Percentiles rank a stretch among this genome's conserved stretches.
These are phyloP conservation scores for Rostrohypoxylon terebratum DNA, from an alignment of 495 filamentous ascomycete species.

Conservation along the genomic window DNA sequence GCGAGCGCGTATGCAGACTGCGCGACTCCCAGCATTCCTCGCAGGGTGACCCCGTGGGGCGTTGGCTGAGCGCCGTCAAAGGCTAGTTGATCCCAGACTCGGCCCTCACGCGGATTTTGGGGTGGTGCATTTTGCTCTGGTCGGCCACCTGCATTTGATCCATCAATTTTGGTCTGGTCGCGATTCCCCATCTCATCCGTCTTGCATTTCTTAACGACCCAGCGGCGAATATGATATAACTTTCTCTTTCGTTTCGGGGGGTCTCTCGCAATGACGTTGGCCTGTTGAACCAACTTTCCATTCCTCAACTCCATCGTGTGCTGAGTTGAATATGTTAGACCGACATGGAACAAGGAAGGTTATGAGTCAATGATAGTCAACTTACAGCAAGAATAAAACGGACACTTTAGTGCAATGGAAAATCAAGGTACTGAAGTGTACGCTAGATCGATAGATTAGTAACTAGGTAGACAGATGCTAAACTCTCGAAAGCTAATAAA, in stretches of 20 bases:
- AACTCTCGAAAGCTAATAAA: too few species aligned
- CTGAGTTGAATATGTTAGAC: background rate
- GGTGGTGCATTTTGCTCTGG: background rate
- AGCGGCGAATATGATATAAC: background rate
- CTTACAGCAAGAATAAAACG: background rate
- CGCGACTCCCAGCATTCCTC: slow-evolving; percentile 18
- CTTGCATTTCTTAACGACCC: slow-evolving; percentile 15
- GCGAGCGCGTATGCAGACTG: slow-evolving; percentile 2
- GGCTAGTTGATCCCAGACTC: slow-evolving; percentile 4
- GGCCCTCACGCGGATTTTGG: background rate
- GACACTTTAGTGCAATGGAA: background rate
- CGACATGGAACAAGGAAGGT: background rate
- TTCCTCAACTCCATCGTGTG: background rate
- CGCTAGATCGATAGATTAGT: background rate
- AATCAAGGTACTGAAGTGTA: background rate
- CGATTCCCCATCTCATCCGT: background rate
- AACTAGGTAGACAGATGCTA: too few species aligned
- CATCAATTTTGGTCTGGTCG: background rate
- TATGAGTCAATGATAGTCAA: background rate
- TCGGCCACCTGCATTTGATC: background rate
- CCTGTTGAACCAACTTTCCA: slow-evolving; percentile 7
- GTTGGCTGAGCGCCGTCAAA: background rate
- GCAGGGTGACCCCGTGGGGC: background rate
- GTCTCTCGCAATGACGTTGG: slow-evolving; percentile 18
- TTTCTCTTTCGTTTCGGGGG: slow-evolving; percentile 10